A percentile compares a stretch with the other conserved stretches of the same genome.
phyloP scores from a whole-genome alignment of 371 early-diverging fungal species.

The Choanephora cucurbitarum region DNA sequence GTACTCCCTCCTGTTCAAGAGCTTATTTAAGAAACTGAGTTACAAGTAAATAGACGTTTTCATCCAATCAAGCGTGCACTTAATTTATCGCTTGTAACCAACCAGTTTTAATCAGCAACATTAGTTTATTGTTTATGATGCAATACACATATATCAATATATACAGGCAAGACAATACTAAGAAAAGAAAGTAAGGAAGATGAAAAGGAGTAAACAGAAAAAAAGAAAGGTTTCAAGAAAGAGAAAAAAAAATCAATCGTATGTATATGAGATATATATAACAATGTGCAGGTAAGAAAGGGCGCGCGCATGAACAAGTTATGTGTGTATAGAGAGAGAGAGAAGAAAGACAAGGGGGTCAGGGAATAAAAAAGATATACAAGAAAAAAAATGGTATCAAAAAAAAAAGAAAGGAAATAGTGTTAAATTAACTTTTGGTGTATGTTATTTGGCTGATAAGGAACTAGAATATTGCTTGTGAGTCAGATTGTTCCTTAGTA shows the following conservation, averaged over 20 bases:
- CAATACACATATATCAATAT: slow-evolving; percentile 1
- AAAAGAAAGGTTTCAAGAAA: slow-evolving; percentile 6
- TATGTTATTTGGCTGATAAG: no score
- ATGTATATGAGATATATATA: slow-evolving; percentile 1
- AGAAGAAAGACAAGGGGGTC: not conserved
- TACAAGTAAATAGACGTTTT: not conserved
- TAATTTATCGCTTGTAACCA: not conserved
- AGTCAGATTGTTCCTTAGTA: not conserved
- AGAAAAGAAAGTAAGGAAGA: not conserved
- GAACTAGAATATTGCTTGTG: no score
- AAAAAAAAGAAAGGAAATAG: not conserved
- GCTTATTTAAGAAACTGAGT: not conserved
- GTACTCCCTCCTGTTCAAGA: not conserved
- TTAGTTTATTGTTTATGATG: not conserved
- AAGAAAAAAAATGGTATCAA: slow-evolving; percentile 3
- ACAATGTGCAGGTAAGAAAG: not conserved
- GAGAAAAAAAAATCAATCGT: not conserved
- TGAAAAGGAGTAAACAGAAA: slow-evolving; percentile 2
- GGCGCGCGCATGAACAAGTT: not conserved
- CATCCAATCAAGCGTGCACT: not conserved
- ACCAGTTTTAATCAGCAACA: not conserved
- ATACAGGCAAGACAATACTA: no score
- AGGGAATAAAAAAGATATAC: slow-evolving; percentile 7
- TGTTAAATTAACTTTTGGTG: no score
- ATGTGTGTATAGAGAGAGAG: slow-evolving; percentile 2